phyloP scores from a whole-genome alignment of 2,329 filamentous ascomycete species.

The Colletotrichum navitas region DNA sequence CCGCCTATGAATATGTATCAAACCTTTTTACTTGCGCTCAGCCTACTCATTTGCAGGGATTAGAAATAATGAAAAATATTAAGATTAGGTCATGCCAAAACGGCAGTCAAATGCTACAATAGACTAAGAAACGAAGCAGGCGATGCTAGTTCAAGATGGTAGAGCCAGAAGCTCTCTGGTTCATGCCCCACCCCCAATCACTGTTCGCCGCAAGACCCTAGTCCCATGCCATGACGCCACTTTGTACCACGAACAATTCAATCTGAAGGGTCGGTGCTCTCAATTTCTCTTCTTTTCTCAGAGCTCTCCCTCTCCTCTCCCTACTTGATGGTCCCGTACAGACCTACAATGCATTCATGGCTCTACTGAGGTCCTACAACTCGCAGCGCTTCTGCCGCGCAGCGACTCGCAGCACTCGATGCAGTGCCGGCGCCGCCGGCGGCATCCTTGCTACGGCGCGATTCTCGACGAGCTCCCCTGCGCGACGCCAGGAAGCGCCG shows the following conservation, averaged over 20 bases:
- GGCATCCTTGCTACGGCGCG: constrained; percentile 9
- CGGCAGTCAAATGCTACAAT: not conserved
- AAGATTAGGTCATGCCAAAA: not conserved
- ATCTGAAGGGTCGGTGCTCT: not conserved
- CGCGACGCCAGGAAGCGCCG: not conserved
- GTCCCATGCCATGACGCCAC: constrained; percentile 31
- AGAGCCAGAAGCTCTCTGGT: constrained; percentile 10
- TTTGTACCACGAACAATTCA: constrained; percentile 7
- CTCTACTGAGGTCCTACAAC: constrained; percentile 37
- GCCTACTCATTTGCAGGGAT: too few species aligned
- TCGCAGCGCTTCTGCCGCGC: constrained; percentile 34
- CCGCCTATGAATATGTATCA: not conserved
- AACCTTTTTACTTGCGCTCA: too few species aligned
- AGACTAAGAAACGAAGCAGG: not conserved
- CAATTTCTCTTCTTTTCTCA: not conserved
- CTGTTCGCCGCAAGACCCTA: constrained; percentile 24
- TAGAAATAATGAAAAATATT: not conserved
- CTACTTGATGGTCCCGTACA: constrained; percentile 17
- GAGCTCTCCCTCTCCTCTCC: constrained; percentile 1
- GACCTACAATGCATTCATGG: constrained; percentile 34
- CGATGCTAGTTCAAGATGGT: constrained; percentile 18
- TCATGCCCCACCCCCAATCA: constrained; percentile 3
- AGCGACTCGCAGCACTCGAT: constrained; percentile 4
- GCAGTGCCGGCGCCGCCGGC: not conserved
- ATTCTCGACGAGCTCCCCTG: constrained; percentile 22